Evolutionary conservation across 2,329 filamentous ascomycete species (phyloP).

Genomic region (Aspergillus flavus): DNA sequence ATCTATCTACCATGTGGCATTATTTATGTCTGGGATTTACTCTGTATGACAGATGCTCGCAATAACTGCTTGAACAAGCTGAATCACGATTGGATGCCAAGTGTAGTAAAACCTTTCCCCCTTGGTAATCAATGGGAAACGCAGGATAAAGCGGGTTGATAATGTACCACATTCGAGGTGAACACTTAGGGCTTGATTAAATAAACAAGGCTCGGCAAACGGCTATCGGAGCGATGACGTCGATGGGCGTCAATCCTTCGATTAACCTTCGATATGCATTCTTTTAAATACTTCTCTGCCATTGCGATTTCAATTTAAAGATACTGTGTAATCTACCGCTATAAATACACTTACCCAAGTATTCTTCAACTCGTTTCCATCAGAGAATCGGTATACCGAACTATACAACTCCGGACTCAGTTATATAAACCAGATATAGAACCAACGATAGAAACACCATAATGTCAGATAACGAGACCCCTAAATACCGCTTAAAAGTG

Average conservation of each 20-base stretch:
- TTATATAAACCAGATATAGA: background rate
- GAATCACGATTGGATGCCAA: background rate
- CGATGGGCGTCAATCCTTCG: too few species aligned
- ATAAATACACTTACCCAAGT: background rate
- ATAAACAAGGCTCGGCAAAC: too few species aligned
- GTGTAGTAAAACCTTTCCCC: background rate
- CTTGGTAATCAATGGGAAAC: background rate
- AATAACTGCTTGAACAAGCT: background rate
- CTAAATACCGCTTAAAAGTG: conserved; percentile 71
- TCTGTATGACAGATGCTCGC: background rate
- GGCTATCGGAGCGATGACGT: too few species aligned
- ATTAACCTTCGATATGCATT: too few species aligned
- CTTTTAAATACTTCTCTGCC: too few species aligned
- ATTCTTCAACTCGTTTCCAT: background rate
- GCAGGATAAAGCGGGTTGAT: background rate
- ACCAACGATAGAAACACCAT: background rate
- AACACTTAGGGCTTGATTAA: too few species aligned
- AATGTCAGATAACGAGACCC: conserved; percentile 3
- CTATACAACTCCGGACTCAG: background rate
- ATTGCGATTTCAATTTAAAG: too few species aligned
- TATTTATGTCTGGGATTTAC: background rate
- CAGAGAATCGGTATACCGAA: background rate
- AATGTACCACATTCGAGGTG: background rate
- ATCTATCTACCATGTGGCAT: background rate
- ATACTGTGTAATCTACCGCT: too few species aligned